Evolutionary conservation across 257 asterid species (phyloP), one percentile per base, ranked within the genome.

Genomic region (Penstemon barbatus): DNA sequence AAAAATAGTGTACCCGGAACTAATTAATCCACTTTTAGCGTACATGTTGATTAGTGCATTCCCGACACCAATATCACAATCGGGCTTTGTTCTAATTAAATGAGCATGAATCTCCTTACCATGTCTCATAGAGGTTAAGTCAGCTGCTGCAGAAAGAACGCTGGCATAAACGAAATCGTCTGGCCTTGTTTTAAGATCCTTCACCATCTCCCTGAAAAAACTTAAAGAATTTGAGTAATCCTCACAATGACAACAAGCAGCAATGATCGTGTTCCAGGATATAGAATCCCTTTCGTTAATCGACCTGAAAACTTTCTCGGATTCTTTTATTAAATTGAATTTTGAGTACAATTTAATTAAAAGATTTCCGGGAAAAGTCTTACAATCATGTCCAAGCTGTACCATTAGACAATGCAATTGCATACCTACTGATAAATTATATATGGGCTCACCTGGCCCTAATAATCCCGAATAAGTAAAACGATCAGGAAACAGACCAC

Each of bases 41-140:
- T 90, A 90, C 97, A 86, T 88, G 83, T 85, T 90, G 42, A 90
- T 71, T 33, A 90, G 89, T 5, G 96, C 85, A 75, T 88, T 90
- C 6, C 68, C 77, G 50, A 88, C 83, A 50, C 75, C 85, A 58
- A 84, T 68, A 63, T 90, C 97, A 71, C 67, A 74, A 59, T 63
- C 72, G 11, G 52, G 60, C 60, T 75, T 71, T 41, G 82, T 79
- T 74, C 90, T 77, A 61, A 86, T 57, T 55, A 90, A 44, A 73
- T 59, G 80, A 54, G 80, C 85, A 66, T 90, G 96, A 65, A 86
- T 77, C 81, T 86, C 86, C 76, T 57, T 75, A 42, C 97, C 97
- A 18, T 73, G 82, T 46, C 80, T 66, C 68, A 80, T 46, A 13
- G 88, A 84, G 57, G 86, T 88, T 68, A 76, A 66, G 50, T 80